Evolutionary conservation across 148 eudicot genomes (phyloP).

Genomic region (Diospyros kaki): DNA sequence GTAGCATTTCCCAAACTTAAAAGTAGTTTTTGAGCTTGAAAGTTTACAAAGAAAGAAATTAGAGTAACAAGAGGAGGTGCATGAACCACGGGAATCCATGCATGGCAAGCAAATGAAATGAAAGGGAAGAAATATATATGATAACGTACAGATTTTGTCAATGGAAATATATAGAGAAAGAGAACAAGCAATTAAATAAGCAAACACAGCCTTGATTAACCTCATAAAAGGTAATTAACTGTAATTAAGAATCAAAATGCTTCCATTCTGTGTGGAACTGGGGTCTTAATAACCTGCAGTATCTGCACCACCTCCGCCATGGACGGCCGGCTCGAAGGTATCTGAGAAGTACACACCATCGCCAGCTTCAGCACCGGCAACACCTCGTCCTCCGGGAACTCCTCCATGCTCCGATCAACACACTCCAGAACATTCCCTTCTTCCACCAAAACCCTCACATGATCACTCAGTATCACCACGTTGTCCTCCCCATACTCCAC

Average conservation of each 20-base stretch:
- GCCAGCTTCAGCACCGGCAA: constrained; percentile 85
- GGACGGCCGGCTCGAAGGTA: constrained; percentile 95
- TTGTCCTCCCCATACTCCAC: constrained; percentile 90
- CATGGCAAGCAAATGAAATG: too few species aligned
- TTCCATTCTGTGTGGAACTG: constrained; percentile 59
- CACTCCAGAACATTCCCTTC: constrained; percentile 75
- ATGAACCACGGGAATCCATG: too few species aligned
- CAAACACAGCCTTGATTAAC: too few species aligned
- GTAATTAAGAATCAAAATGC: constrained; percentile 14
- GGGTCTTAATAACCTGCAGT: constrained; percentile 85
- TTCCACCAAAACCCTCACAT: constrained; percentile 69
- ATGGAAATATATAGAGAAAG: too few species aligned
- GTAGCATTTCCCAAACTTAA: too few species aligned
- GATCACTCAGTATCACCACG: constrained; percentile 63
- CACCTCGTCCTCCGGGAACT: constrained; percentile 82
- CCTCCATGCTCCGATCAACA: constrained; percentile 60
- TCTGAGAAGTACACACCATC: constrained; percentile 84
- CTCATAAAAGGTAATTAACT: too few species aligned
- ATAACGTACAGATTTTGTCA: too few species aligned
- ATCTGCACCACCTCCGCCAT: constrained; percentile 96
- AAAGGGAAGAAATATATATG: too few species aligned
- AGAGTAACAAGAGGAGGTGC: too few species aligned
- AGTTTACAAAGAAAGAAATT: too few species aligned
- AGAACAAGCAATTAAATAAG: too few species aligned
- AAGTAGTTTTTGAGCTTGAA: too few species aligned